Conservation (phyloP, 257 asterid species). For the Hygrophila difformis region DNA sequence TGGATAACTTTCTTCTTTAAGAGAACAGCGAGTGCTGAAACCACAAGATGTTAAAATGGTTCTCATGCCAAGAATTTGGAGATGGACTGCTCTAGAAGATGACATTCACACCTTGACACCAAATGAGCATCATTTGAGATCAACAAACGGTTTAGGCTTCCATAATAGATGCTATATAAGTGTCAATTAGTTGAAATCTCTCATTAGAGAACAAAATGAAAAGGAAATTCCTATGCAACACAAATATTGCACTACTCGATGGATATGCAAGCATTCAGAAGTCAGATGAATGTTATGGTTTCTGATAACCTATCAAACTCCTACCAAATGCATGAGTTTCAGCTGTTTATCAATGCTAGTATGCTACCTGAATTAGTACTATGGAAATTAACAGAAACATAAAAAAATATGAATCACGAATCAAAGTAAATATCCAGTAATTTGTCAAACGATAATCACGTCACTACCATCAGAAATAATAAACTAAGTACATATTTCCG, state of each 20-base stretch:
- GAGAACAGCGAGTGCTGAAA: constrained; percentile 1
- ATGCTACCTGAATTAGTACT: no score
- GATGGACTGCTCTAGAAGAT: not conserved
- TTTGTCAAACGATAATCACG: no score
- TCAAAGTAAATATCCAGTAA: no score
- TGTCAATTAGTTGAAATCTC: no score
- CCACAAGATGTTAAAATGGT: not conserved
- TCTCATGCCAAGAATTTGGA: not conserved
- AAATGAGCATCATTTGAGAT: no score
- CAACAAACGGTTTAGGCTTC: no score
- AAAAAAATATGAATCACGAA: no score
- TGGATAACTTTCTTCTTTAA: constrained; percentile 5
- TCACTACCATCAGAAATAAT: no score
- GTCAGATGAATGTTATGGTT: not conserved
- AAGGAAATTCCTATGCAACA: constrained; percentile 1
- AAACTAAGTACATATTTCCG: no score
- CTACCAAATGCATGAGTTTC: constrained; percentile 1
- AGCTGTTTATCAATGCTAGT: not conserved
- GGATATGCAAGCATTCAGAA: not conserved
- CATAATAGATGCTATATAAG: no score
- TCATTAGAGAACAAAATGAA: not conserved
- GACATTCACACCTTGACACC: not conserved
- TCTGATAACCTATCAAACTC: not conserved
- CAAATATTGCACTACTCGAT: not conserved
- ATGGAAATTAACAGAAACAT: no score